phyloP scores from a whole-genome alignment of 257 asterid genomes.

The Lavandula angustifolia region DNA sequence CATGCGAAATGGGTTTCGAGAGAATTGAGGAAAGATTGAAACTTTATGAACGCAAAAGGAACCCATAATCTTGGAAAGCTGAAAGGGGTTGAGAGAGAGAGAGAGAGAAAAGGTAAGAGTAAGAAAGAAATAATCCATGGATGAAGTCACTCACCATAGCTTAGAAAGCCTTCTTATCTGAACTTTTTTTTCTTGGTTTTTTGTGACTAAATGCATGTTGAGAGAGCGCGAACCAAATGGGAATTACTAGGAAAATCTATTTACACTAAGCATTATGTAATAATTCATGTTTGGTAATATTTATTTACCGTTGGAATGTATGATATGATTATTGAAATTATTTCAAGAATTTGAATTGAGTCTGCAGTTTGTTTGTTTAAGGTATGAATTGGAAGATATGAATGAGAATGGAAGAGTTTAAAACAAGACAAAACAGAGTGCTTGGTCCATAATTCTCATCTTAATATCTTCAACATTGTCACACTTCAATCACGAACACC shows the following conservation, averaged over 20 bases:
- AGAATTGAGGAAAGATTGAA: conserved; percentile 31
- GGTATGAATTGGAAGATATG: not conserved
- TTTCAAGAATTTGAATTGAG: too few species aligned
- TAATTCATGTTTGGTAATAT: not conserved
- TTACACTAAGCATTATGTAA: not conserved
- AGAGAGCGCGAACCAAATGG: not conserved
- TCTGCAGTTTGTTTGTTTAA: too few species aligned
- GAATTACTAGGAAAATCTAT: not conserved
- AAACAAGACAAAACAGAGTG: conserved; percentile 32
- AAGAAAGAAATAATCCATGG: conserved; percentile 29
- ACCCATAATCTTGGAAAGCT: conserved; percentile 17
- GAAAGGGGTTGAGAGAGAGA: conserved; percentile 10
- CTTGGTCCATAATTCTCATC: conserved; percentile 40
- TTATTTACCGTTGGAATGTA: not conserved
- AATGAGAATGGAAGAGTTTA: not conserved
- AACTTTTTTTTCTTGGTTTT: conserved; percentile 28
- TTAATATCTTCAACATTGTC: conserved; percentile 31
- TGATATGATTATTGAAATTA: too few species aligned
- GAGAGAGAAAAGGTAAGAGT: conserved; percentile 16
- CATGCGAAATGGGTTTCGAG: conserved; percentile 32
- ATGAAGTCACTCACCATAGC: conserved; percentile 42
- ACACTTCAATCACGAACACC: conserved; percentile 21
- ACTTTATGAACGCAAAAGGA: conserved; percentile 20
- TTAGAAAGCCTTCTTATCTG: conserved; percentile 35
- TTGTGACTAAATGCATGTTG: conserved; percentile 26